A percentile compares a stretch with the other conserved stretches of the same genome.
phyloP scores from a whole-genome alignment of 2,329 filamentous ascomycete species.

The Coniella vitis region DNA sequence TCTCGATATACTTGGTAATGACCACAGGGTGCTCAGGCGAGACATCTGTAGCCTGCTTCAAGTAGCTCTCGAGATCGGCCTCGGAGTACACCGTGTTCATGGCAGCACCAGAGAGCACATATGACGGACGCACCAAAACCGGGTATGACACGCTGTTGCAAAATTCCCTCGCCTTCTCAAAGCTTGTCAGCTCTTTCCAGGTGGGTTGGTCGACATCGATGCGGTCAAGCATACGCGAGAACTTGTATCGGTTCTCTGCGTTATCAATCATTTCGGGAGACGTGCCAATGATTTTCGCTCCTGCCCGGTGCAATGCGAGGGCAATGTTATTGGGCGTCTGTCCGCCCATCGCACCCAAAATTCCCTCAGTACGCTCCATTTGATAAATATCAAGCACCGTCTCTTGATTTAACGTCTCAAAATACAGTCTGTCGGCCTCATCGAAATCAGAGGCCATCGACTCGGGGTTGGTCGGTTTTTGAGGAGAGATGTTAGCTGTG shows the following conservation, averaged over 20 bases:
- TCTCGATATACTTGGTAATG: slow-evolving; percentile 99
- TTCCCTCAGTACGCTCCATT: slow-evolving; percentile 73
- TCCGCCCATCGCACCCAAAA: slow-evolving; percentile 92
- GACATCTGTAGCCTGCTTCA: slow-evolving; percentile 86
- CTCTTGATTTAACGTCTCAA: slow-evolving; percentile 89
- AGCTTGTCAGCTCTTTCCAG: slow-evolving; percentile 96
- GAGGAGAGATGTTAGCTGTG: no score
- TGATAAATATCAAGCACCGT: slow-evolving; percentile 91
- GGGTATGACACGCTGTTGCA: slow-evolving; percentile 87
- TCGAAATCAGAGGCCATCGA: slow-evolving; percentile 89
- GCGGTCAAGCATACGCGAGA: slow-evolving; percentile 93
- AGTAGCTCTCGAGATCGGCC: slow-evolving; percentile 81
- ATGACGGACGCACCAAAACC: slow-evolving; percentile 90
- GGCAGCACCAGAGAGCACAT: slow-evolving; percentile 91
- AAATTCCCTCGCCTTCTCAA: slow-evolving; percentile 82
- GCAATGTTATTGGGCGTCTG: slow-evolving; percentile 98
- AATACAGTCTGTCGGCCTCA: slow-evolving; percentile 89
- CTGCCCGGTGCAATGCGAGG: slow-evolving; percentile 76
- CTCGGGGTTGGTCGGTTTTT: slow-evolving; percentile 59
- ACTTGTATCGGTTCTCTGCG: slow-evolving; percentile 97
- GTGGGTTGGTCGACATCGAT: slow-evolving; percentile 93
- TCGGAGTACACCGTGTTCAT: slow-evolving; percentile 99
- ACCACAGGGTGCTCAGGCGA: slow-evolving; percentile 95
- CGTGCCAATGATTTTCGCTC: slow-evolving; percentile 88
- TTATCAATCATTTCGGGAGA: slow-evolving; percentile 98